Base-by-base conservation (phyloP, 805 yeast genomes). In the Ogataea nakhonphanomensis region DNA sequence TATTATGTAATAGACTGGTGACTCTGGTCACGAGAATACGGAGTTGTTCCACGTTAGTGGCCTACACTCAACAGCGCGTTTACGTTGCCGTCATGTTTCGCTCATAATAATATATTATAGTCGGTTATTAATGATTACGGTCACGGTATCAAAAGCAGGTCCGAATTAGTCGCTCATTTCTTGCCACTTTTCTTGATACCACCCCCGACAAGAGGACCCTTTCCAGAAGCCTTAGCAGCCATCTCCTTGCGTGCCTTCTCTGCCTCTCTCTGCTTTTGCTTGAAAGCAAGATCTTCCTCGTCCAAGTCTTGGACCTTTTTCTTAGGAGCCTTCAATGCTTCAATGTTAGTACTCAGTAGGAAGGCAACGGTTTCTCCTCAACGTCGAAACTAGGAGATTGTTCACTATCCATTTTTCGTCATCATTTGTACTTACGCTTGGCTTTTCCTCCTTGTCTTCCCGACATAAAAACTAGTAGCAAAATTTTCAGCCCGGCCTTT, bases 401-500 rank as follows among this genome's bases (percentile, higher is more conserved):
- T 50, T 50, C 54, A 50, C 52, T 50, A 50, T 50, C 54, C 54
- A 46, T 50, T 37, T 47, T 36, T 41, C 25, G 35, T 50, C 54
- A 50, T 50, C 54, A 50, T 46, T 8, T 25, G 35, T 34, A 67
- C 79, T 45, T 59, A 70, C 89, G 97, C 79, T 90, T 90, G 45
- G 90, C 80, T 65, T 90, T 90, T 59, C 97, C 97, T 61, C 97
- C 97, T 74, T 90, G 96, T 72, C 96, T 89, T 57, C 95, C 89
- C 36, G 96, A 88, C 96, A 89, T n/a, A 15, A 33, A 34, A 31
- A 26, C n/a, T 17, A 28, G 12, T 21, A 30, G 33, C 31, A 39
- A 33, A 39, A 25, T 39, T 39, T 39, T 32, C 31, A 29, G 10
- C 26, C 17, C 26, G 26, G 15, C 13, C 20, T 8, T 25, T 15